A percentile compares a stretch with the other conserved stretches of the same genome.
These are phyloP conservation scores for Candida takata DNA, from an alignment of 805 yeast genomes.

Conservation along the genomic window DNA sequence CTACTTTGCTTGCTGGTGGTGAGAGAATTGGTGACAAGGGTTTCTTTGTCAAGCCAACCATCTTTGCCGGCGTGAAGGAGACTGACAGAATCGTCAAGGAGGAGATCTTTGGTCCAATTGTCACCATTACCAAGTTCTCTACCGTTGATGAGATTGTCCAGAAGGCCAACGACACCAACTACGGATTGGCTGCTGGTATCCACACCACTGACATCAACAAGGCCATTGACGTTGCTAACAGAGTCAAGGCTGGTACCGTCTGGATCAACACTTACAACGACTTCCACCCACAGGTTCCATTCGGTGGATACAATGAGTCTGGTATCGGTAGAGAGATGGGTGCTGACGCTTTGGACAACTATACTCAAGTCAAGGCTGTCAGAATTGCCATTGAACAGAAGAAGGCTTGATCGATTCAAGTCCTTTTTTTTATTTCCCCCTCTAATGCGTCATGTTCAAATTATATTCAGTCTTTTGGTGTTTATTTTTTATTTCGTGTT, in stretches of 20 bases:
- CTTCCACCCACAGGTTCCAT: slow-evolving; percentile 81
- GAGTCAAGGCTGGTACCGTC: slow-evolving; percentile 79
- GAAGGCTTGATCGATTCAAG: slow-evolving; percentile 7
- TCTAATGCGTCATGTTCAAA: too few relatives aligned
- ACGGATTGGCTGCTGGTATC: slow-evolving; percentile 89
- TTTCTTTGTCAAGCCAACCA: slow-evolving; percentile 64
- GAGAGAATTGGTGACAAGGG: slow-evolving; percentile 54
- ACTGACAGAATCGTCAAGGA: slow-evolving; percentile 64
- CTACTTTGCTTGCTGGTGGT: slow-evolving; percentile 68
- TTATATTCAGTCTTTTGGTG: too few relatives aligned
- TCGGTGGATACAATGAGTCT: slow-evolving; percentile 87
- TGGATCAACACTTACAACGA: slow-evolving; percentile 91
- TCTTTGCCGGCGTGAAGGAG: slow-evolving; percentile 64
- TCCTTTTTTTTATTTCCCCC: too few relatives aligned
- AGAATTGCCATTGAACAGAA: slow-evolving; percentile 31
- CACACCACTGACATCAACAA: slow-evolving; percentile 72
- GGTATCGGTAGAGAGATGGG: slow-evolving; percentile 96
- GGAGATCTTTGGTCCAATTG: slow-evolving; percentile 90
- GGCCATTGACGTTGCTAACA: slow-evolving; percentile 68
- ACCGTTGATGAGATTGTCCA: slow-evolving; percentile 75
- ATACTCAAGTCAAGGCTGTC: slow-evolving; percentile 83
- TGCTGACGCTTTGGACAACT: slow-evolving; percentile 75
- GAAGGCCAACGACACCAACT: slow-evolving; percentile 72
- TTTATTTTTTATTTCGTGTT: too few relatives aligned
- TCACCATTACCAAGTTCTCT: slow-evolving; percentile 72